phyloP scores from a whole-genome alignment of 768 basidiomycete genomes.

The Strobilomyces dryophilus region DNA sequence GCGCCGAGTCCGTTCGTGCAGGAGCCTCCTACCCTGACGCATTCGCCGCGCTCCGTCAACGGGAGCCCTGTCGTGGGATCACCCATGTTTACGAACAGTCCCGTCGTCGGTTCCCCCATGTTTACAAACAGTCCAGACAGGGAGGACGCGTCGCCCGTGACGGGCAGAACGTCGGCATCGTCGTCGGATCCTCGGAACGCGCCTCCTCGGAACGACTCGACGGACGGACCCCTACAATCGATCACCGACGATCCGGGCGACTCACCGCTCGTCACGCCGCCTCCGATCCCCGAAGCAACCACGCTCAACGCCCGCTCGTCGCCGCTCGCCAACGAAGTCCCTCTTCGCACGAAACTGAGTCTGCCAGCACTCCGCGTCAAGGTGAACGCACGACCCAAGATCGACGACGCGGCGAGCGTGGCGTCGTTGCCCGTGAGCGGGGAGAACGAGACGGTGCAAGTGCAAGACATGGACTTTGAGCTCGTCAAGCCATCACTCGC shows the following conservation, averaged over 20 bases:
- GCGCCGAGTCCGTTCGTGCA: constrained; percentile 38
- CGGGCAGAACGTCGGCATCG: constrained; percentile 12
- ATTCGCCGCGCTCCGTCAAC: constrained; percentile 3
- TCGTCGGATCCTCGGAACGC: constrained; percentile 8
- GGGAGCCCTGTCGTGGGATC: constrained; percentile 13
- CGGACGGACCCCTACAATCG: constrained; percentile 15
- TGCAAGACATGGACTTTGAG: constrained; percentile 80
- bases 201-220: constrained; percentile 15
- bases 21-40: constrained; percentile 5
- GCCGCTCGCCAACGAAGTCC: constrained; percentile 26
- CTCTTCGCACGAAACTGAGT: constrained; percentile 60
- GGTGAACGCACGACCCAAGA: constrained; percentile 21
- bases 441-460: constrained; percentile 60
- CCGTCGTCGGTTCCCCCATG: constrained; percentile 4
- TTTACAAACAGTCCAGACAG: constrained; percentile 8
- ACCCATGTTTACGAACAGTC: constrained; percentile 1
- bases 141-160: constrained; percentile 20
- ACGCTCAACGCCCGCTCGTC: constrained; percentile 30
- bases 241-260: constrained; percentile 30
- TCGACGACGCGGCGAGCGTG: constrained; percentile 31
- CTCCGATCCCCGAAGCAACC: constrained; percentile 35
- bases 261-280: constrained; percentile 38
- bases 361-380: constrained; percentile 60
- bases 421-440: constrained; percentile 20
- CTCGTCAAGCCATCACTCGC: constrained; percentile 61